Evolutionary conservation across 768 basidiomycete species (phyloP).

Genomic region (Pleurotus cornucopiae): DNA sequence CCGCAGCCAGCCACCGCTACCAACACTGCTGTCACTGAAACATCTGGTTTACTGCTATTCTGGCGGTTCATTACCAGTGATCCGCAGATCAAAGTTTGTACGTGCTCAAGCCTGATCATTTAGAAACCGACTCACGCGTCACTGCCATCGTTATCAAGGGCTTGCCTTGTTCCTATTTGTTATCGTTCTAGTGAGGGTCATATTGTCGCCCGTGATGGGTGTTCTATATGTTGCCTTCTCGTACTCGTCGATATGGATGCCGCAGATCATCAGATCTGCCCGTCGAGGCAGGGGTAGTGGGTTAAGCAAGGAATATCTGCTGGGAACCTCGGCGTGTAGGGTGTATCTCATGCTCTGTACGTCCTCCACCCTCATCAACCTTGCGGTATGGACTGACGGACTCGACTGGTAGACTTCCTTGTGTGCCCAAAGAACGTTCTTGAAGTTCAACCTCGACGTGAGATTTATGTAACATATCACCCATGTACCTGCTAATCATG

Average conservation of each 20-base stretch:
- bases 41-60: slow-evolving; percentile 37
- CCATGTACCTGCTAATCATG: not conserved
- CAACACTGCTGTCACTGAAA: not conserved
- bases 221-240: slow-evolving; percentile 61
- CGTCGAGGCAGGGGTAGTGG: slow-evolving; percentile 69
- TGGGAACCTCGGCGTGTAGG: slow-evolving; percentile 74
- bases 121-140: too few relatives aligned
- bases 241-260: slow-evolving; percentile 81
- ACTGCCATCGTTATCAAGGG: slow-evolving; percentile 36
- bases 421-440: slow-evolving; percentile 83
- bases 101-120: slow-evolving; percentile 16
- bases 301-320: slow-evolving; percentile 61
- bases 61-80: slow-evolving; percentile 60
- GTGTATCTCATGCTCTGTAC: slow-evolving; percentile 72
- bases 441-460: slow-evolving; percentile 73
- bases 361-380: slow-evolving; percentile 17
- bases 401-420: slow-evolving; percentile 61
- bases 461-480: slow-evolving; percentile 20
- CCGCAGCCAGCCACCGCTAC: slow-evolving; percentile 19
- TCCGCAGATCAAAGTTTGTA: slow-evolving; percentile 71
- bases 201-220: slow-evolving; percentile 62
- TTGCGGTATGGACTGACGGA: too few relatives aligned
- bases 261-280: slow-evolving; percentile 78
- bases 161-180: slow-evolving; percentile 63
- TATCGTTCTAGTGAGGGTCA: slow-evolving; percentile 69